Evolutionary conservation across 2,329 filamentous ascomycete species (phyloP).

Genomic region (Neopestalotiopsis clavispora): DNA sequence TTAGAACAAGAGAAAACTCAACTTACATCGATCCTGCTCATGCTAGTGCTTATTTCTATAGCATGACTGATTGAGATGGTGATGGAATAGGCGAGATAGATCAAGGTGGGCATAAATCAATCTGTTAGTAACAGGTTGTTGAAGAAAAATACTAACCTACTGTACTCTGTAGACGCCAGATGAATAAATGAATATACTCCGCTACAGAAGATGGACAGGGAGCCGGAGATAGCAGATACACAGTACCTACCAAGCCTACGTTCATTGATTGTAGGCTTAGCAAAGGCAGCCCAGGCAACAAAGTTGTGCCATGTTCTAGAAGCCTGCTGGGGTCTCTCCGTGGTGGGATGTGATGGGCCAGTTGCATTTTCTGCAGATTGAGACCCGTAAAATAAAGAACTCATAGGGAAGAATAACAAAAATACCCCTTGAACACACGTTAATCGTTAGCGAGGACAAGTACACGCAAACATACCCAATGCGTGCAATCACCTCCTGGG

Average conservation of each 20-base stretch:
- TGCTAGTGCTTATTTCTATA: neutral
- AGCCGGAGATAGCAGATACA: too few relatives aligned
- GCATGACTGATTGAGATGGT: neutral
- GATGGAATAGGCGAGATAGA: too few relatives aligned
- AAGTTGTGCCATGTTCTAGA: slow-evolving; percentile 3
- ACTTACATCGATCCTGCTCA: neutral
- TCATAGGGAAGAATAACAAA: too few relatives aligned
- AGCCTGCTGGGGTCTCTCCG: neutral
- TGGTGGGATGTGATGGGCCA: too few relatives aligned
- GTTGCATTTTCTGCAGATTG: too few relatives aligned
- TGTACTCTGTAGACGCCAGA: too few relatives aligned
- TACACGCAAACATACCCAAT: neutral
- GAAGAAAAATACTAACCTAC: too few relatives aligned
- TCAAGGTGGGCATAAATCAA: neutral
- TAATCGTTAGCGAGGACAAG: neutral
- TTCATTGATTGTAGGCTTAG: neutral
- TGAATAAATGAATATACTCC: too few relatives aligned
- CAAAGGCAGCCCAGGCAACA: neutral
- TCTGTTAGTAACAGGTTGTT: neutral
- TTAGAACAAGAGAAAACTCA: neutral
- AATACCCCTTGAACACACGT: too few relatives aligned
- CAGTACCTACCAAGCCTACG: neutral
- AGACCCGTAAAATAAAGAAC: neutral
- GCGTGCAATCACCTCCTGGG: neutral
- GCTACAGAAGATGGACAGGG: too few relatives aligned